Evolutionary conservation across 768 basidiomycete species (phyloP), one percentile per base, ranked within the genome.

Genomic region (Psilocybe subaeruginosa): DNA sequence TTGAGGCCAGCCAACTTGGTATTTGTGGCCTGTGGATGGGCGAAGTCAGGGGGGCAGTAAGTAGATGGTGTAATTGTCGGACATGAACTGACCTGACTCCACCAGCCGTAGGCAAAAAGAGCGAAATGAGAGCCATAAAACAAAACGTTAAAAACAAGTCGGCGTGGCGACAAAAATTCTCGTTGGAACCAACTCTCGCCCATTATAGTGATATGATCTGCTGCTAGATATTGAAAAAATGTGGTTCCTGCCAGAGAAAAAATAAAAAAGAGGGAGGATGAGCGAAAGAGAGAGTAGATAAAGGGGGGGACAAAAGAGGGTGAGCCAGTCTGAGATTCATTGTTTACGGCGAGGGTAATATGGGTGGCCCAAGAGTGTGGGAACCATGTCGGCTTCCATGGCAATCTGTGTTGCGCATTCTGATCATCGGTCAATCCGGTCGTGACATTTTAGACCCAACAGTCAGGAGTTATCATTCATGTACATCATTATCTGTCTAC

Each of bases 71-170:
- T 31, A 35, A 8, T 14, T 35, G n/a, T 17, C 2, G 49, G 48
- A 52, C 54, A 33, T 30, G 53, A 31, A 70, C 80, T 31, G 64
- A 87, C 92, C 84, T 94, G 92, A 71, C 84, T 86, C 72, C 87
- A 81, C 93, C 95, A 97, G n/a, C 95, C 95, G 73, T 93, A 90
- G 0, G 77, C 87, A 68, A 96, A 95, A 70, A 93, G 72, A 63
- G 73, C 77, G 53, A 93, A 57, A 61, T 97, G 95, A 0, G 84
- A 69, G 49, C 92, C 88, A 68, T 95, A 93, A 76, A 93, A 97
- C 48, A 93, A 66, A 67, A 90, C 69, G 65, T 92, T 91, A 76
- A 93, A 92, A 57, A 78, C 72, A 64, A 93, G 85, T 68, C 90
- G 83, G 68, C 86, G 78, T 2, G 82, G 82, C 35, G 69, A 74